Evolutionary conservation across 345 rosid species (phyloP).

Genomic region (Acer negundo): DNA sequence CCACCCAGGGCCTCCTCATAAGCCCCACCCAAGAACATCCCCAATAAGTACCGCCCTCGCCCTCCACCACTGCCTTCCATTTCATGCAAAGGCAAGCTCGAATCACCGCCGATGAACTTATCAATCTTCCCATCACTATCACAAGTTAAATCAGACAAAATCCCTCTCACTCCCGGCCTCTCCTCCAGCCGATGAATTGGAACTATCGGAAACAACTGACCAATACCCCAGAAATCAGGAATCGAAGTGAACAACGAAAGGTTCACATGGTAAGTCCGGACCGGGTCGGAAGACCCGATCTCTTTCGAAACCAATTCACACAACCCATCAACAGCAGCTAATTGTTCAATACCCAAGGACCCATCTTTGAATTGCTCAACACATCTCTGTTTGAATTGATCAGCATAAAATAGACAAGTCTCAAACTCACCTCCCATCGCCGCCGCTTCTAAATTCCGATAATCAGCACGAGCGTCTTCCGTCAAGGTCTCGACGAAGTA

Average conservation of each 20-base stretch:
- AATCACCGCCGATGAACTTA: conserved; percentile 85
- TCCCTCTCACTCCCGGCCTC: conserved; percentile 67
- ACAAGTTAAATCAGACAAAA: conserved; percentile 88
- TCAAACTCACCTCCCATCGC: conserved; percentile 66
- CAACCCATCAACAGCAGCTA: conserved; percentile 83
- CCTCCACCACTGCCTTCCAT: conserved; percentile 47
- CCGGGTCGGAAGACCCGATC: conserved; percentile 54
- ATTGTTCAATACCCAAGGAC: conserved; percentile 65
- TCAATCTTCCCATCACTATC: conserved; percentile 94
- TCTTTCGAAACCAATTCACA: conserved; percentile 67
- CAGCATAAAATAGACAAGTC: conserved; percentile 67
- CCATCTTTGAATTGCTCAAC: conserved; percentile 87
- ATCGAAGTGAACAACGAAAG: conserved; percentile 92
- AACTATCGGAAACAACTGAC: conserved; percentile 84
- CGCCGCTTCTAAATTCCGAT: conserved; percentile 50
- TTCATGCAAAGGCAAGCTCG: conserved; percentile 90
- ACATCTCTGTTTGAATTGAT: conserved; percentile 79
- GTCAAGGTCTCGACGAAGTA: conserved; percentile 56
- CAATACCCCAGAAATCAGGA: conserved; percentile 97
- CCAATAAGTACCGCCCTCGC: conserved; percentile 63
- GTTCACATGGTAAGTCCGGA: conserved; percentile 74
- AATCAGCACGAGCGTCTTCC: conserved; percentile 69
- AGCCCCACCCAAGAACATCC: conserved; percentile 99
- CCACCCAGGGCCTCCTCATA: conserved; percentile 99
- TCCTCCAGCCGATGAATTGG: conserved; percentile 84